phyloP scores from a whole-genome alignment of 805 yeast genomes.

The Tetrapisispora phaffii region DNA sequence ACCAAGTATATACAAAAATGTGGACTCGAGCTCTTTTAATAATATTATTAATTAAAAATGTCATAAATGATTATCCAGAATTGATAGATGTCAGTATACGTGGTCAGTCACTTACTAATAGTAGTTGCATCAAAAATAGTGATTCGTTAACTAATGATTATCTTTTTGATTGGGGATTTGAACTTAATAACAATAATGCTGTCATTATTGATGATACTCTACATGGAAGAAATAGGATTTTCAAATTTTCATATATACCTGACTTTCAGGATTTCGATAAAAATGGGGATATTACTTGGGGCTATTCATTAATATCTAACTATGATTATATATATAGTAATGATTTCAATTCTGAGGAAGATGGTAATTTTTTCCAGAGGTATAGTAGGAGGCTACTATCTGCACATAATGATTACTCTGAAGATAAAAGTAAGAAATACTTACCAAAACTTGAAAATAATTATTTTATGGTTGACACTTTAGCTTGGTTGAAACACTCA shows the following conservation, averaged over 20 bases:
- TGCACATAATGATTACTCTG: not conserved
- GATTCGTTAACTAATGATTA: not conserved
- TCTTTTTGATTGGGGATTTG: not conserved
- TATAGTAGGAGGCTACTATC: no score
- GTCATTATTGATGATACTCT: not conserved
- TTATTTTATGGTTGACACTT: constrained; percentile 58
- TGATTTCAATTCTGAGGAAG: no score
- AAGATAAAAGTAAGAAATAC: not conserved
- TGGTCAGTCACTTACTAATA: no score
- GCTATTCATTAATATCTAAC: not conserved
- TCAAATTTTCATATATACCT: not conserved
- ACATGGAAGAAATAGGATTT: not conserved
- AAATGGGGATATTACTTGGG: not conserved
- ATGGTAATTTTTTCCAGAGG: no score
- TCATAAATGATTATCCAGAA: not conserved
- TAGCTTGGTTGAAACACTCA: constrained; percentile 72
- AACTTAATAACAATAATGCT: not conserved
- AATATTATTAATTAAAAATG: not conserved
- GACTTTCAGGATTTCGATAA: not conserved
- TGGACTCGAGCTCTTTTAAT: constrained; percentile 13
- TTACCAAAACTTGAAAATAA: constrained; percentile 29
- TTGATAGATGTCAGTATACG: not conserved
- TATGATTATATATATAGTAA: no score
- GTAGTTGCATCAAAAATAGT: no score
- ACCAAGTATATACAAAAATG: constrained; percentile 17